Evolutionary conservation across 495 filamentous ascomycete genomes (phyloP).

Genomic region (Filosporella fistucella): DNA sequence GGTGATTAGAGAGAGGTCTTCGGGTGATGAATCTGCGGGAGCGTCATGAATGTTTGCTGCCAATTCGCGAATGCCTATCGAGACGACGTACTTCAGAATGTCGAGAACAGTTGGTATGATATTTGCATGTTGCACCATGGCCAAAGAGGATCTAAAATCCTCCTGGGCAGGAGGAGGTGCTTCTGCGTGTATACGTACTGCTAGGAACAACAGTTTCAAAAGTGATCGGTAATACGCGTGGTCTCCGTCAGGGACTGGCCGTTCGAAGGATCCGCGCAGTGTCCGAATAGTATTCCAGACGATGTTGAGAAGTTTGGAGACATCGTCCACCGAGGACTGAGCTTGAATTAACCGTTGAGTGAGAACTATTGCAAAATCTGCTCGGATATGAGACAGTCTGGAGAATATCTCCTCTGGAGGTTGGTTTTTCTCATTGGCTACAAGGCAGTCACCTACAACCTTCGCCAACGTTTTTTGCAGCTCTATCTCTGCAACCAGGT

Average conservation of each 20-base stretch:
- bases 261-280: conserved; percentile 61
- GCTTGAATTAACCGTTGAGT: conserved; percentile 68
- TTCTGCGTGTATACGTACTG: conserved; percentile 53
- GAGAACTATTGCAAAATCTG: conserved; percentile 71
- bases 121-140: conserved; percentile 32
- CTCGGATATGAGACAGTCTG: conserved; percentile 62
- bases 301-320: conserved; percentile 56
- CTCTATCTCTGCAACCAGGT: conserved; percentile 54
- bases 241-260: conserved; percentile 52
- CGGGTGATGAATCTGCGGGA: conserved; percentile 39
- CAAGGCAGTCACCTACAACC: conserved; percentile 69
- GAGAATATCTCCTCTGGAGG: conserved; percentile 70
- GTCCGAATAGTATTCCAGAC: conserved; percentile 64
- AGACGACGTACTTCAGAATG: conserved; percentile 72
- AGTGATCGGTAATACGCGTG: conserved; percentile 76
- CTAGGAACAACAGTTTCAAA: conserved; percentile 79
- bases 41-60: conserved; percentile 67
- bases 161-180: neutral
- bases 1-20: conserved; percentile 85
- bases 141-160: conserved; percentile 11
- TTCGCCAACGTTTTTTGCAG: conserved; percentile 61
- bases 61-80: conserved; percentile 72
- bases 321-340: conserved; percentile 52
- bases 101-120: conserved; percentile 53
- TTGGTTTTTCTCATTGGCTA: conserved; percentile 59